Percentiles rank a stretch among this genome's conserved stretches.
phyloP scores from a whole-genome alignment of 2,329 filamentous ascomycete genomes.

The Neofusicoccum ribis region DNA sequence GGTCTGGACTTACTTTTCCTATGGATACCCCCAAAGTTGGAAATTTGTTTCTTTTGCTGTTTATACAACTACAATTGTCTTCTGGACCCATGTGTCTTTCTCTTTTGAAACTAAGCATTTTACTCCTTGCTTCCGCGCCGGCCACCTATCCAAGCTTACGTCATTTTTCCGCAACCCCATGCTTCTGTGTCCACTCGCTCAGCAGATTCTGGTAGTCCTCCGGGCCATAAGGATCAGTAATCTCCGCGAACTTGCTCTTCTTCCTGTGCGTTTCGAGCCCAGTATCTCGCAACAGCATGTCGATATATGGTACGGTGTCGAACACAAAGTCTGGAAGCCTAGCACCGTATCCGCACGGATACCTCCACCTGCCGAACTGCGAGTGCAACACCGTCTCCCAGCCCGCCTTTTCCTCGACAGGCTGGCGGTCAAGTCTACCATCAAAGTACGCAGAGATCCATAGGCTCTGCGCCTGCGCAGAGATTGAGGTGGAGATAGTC shows the following conservation, averaged over 20 bases:
- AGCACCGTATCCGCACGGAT: constrained; percentile 64
- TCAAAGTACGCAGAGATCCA: constrained; percentile 64
- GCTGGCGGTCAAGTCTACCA: constrained; percentile 43
- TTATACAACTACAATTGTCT: not conserved
- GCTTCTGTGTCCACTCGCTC: constrained; percentile 49
- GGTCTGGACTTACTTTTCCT: not conserved
- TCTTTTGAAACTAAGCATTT: not conserved
- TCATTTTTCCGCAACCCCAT: not conserved
- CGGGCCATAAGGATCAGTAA: constrained; percentile 59
- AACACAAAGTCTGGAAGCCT: constrained; percentile 70
- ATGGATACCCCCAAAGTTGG: constrained; percentile 1
- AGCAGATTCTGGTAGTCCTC: constrained; percentile 59
- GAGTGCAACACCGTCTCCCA: constrained; percentile 58
- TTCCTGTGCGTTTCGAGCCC: constrained; percentile 61
- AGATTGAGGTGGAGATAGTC: constrained; percentile 38
- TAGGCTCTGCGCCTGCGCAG: constrained; percentile 42
- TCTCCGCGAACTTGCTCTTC: constrained; percentile 50
- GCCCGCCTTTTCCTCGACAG: constrained; percentile 22
- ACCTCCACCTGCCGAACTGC: constrained; percentile 70
- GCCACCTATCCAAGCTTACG: not conserved
- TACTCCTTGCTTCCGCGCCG: not conserved
- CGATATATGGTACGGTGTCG: constrained; percentile 72
- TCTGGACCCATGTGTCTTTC: not conserved
- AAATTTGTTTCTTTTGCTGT: not conserved
- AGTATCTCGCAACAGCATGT: constrained; percentile 66